phyloP scores from a whole-genome alignment of 352 stramenopile genomes.

The Thraustochytrium striatum region DNA sequence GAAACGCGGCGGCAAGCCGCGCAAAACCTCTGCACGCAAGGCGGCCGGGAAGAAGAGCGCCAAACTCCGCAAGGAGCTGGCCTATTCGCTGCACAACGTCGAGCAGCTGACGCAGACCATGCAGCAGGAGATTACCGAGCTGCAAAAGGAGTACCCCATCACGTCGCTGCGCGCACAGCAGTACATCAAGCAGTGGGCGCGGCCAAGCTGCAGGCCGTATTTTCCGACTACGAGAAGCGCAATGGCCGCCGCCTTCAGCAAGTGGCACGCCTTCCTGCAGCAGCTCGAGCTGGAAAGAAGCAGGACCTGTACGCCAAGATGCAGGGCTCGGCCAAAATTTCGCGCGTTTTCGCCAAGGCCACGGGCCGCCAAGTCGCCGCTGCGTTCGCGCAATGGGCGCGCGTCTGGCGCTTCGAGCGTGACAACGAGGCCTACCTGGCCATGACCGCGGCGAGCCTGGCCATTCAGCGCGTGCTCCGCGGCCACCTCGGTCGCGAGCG shows the following conservation, averaged over 20 bases:
- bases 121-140: background rate
- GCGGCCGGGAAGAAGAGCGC: too few species aligned
- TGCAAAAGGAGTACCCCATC: slow-evolving; percentile 11
- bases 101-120: slow-evolving; percentile 3
- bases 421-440: slow-evolving; percentile 25
- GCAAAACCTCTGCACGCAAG: background rate
- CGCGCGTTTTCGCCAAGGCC: background rate
- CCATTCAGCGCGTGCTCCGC: background rate
- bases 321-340: background rate
- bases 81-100: slow-evolving; percentile 8
- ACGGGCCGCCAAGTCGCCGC: background rate
- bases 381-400: background rate
- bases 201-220: background rate
- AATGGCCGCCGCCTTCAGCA: background rate
- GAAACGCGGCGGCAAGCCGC: background rate
- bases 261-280: background rate
- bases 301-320: slow-evolving; percentile 13
- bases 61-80: slow-evolving; percentile 16
- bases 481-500: background rate
- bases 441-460: background rate
- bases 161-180: background rate
- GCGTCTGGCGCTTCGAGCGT: slow-evolving; percentile 8
- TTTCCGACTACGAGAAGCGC: background rate
- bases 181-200: background rate
- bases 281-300: background rate